Percentiles rank a stretch among this genome's conserved stretches.
Evolutionary conservation across 1,139 yeast genomes (phyloP).

Genomic region (Citeromyces hawaiiensis): DNA sequence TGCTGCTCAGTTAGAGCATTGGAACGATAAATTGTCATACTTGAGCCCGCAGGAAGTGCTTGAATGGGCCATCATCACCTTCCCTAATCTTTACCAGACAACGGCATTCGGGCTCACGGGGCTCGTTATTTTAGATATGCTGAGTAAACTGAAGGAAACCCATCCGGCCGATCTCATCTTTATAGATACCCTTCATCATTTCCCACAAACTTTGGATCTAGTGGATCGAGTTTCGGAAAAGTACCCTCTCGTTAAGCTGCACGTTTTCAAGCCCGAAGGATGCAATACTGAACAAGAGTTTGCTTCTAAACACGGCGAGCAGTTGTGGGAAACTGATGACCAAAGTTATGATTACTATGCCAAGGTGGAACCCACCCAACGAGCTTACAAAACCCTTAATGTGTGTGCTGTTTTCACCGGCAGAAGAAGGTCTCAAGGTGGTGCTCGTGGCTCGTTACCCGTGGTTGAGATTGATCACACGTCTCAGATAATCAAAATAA

Average conservation of each 20-base stretch:
- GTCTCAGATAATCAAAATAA: slow-evolving; percentile 66
- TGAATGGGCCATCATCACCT: slow-evolving; percentile 69
- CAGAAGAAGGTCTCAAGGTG: slow-evolving; percentile 84
- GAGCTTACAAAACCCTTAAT: slow-evolving; percentile 63
- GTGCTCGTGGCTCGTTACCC: slow-evolving; percentile 59
- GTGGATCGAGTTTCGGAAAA: slow-evolving; percentile 40
- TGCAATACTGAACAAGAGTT: slow-evolving; percentile 52
- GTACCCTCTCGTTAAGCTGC: slow-evolving; percentile 42
- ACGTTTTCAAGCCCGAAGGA: slow-evolving; percentile 53
- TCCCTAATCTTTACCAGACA: slow-evolving; percentile 77
- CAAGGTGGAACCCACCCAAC: slow-evolving; percentile 84
- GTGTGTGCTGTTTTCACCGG: slow-evolving; percentile 88
- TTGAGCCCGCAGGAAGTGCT: slow-evolving; percentile 61
- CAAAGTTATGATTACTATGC: slow-evolving; percentile 72
- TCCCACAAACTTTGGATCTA: slow-evolving; percentile 81
- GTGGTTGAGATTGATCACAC: slow-evolving; percentile 65
- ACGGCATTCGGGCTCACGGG: slow-evolving; percentile 96
- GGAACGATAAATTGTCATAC: slow-evolving; percentile 46
- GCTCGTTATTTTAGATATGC: slow-evolving; percentile 72
- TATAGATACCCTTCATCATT: slow-evolving; percentile 84
- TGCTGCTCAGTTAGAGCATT: slow-evolving; percentile 37
- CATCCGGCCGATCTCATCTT: slow-evolving; percentile 66
- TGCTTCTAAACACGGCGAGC: slow-evolving; percentile 51
- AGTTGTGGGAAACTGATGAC: slow-evolving; percentile 78
- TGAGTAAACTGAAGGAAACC: slow-evolving; percentile 34